Evolutionary conservation across 768 basidiomycete genomes (phyloP).

Genomic region (Lactarius akahatsu): DNA sequence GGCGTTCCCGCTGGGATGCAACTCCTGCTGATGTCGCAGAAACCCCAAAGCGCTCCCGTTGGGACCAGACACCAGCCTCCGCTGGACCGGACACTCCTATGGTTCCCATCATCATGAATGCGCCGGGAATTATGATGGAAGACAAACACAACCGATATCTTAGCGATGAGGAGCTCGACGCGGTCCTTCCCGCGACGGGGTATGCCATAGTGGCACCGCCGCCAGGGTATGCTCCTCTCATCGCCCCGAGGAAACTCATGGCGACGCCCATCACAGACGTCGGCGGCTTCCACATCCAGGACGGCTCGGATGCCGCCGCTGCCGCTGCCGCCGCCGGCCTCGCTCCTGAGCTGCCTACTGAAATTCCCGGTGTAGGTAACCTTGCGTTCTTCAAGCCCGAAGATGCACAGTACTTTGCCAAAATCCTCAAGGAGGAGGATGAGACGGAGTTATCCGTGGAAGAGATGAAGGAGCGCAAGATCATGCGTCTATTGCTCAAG

Average conservation of each 20-base stretch:
- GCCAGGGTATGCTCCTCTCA: constrained; percentile 84
- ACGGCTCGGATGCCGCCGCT: constrained; percentile 87
- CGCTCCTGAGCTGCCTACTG: constrained; percentile 90
- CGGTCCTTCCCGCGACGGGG: constrained; percentile 79
- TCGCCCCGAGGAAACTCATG: constrained; percentile 54
- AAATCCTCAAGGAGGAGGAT: constrained; percentile 93
- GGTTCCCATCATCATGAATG: constrained; percentile 84
- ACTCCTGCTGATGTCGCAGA: constrained; percentile 76
- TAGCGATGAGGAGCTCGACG: constrained; percentile 93
- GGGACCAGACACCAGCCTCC: constrained; percentile 91
- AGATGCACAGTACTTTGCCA: constrained; percentile 97
- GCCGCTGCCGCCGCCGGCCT: constrained; percentile 88
- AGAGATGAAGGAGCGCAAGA: constrained; percentile 99
- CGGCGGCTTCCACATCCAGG: constrained; percentile 95
- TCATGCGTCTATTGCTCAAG: constrained; percentile 95
- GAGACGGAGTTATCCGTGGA: constrained; percentile 91
- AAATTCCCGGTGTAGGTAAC: constrained; percentile 96
- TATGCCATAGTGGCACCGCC: constrained; percentile 94
- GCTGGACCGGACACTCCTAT: constrained; percentile 60
- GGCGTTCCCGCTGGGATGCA: constrained; percentile 95
- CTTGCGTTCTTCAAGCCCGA: constrained; percentile 98
- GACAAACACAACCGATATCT: constrained; percentile 97
- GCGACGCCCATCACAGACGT: constrained; percentile 52
- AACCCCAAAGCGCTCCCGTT: constrained; percentile 87
- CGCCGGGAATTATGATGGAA: constrained; percentile 78